Percentiles rank a stretch among this genome's conserved stretches.
Evolutionary conservation across 768 basidiomycete species (phyloP).

Genomic region (Amanita muscaria): DNA sequence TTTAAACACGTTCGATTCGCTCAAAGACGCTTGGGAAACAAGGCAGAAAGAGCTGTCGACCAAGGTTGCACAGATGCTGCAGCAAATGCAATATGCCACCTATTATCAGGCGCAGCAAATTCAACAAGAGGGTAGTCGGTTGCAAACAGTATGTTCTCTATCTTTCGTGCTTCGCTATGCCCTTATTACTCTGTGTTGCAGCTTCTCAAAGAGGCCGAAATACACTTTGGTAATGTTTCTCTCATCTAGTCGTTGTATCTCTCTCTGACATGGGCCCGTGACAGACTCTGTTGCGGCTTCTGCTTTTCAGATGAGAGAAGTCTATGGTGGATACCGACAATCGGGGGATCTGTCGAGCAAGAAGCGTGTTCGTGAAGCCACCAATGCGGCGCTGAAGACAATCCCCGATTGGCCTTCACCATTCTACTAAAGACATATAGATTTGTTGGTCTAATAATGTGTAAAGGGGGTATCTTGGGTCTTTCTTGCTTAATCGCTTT

Average conservation of each 20-base stretch:
- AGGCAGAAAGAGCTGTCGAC: slow-evolving; percentile 48
- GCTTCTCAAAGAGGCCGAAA: slow-evolving; percentile 49
- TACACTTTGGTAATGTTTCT: slow-evolving; percentile 36
- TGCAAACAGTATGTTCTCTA: slow-evolving; percentile 43
- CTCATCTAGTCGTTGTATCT: neutral
- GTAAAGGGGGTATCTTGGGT: too few relatives aligned
- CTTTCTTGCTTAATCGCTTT: too few relatives aligned
- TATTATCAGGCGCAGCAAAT: slow-evolving; percentile 35
- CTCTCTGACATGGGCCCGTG: neutral
- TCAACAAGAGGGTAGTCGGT: slow-evolving; percentile 46
- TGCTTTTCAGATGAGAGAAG: slow-evolving; percentile 70
- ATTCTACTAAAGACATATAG: slow-evolving; percentile 17
- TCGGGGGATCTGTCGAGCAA: slow-evolving; percentile 67
- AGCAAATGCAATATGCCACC: slow-evolving; percentile 36
- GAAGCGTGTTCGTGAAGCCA: slow-evolving; percentile 66
- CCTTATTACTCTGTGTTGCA: slow-evolving; percentile 16
- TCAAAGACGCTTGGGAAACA: slow-evolving; percentile 58
- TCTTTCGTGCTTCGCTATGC: slow-evolving; percentile 1
- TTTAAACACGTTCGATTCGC: slow-evolving; percentile 48
- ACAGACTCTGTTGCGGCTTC: slow-evolving; percentile 61
- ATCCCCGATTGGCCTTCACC: slow-evolving; percentile 69
- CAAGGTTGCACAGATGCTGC: slow-evolving; percentile 35
- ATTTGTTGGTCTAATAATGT: too few relatives aligned
- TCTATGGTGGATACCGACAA: slow-evolving; percentile 62
- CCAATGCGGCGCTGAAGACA: slow-evolving; percentile 61